Conservation (phyloP, 1,139 yeast genomes). For the Candida sp. region DNA sequence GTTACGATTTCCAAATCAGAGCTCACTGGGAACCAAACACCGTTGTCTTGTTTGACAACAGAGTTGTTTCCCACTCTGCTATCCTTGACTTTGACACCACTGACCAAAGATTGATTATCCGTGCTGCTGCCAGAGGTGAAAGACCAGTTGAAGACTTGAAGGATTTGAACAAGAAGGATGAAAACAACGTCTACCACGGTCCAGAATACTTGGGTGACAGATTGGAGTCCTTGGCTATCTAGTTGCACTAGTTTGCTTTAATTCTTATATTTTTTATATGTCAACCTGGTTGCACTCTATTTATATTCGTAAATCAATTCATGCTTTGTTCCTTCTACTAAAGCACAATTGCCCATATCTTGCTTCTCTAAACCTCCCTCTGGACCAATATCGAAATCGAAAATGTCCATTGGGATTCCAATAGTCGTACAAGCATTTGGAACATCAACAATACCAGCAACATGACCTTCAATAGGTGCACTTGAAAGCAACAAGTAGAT, state of each 20-base stretch:
- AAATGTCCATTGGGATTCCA: slow-evolving; percentile 54
- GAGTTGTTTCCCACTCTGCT: slow-evolving; percentile 68
- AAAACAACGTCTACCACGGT: slow-evolving; percentile 16
- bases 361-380: slow-evolving; percentile 25
- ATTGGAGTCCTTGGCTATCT: slow-evolving; percentile 6
- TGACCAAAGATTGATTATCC: slow-evolving; percentile 65
- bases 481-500: slow-evolving; percentile 46
- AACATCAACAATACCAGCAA: slow-evolving; percentile 55
- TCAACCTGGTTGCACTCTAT: background rate
- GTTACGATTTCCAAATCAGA: slow-evolving; percentile 45
- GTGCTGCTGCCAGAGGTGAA: slow-evolving; percentile 71
- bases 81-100: slow-evolving; percentile 61
- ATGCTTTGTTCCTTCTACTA: slow-evolving; percentile 21
- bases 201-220: slow-evolving; percentile 17
- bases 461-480: slow-evolving; percentile 55
- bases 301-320: slow-evolving; percentile 12
- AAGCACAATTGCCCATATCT: slow-evolving; percentile 43
- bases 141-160: slow-evolving; percentile 38
- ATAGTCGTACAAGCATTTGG: slow-evolving; percentile 57
- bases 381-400: slow-evolving; percentile 52
- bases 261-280: background rate
- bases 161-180: slow-evolving; percentile 30
- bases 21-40: slow-evolving; percentile 51
- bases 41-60: slow-evolving; percentile 75
- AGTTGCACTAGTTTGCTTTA: background rate